Percentiles rank a stretch among this genome's conserved stretches.
Evolutionary conservation across 2,329 filamentous ascomycete species (phyloP).

Genomic region (Microthyrium microscopicum): DNA sequence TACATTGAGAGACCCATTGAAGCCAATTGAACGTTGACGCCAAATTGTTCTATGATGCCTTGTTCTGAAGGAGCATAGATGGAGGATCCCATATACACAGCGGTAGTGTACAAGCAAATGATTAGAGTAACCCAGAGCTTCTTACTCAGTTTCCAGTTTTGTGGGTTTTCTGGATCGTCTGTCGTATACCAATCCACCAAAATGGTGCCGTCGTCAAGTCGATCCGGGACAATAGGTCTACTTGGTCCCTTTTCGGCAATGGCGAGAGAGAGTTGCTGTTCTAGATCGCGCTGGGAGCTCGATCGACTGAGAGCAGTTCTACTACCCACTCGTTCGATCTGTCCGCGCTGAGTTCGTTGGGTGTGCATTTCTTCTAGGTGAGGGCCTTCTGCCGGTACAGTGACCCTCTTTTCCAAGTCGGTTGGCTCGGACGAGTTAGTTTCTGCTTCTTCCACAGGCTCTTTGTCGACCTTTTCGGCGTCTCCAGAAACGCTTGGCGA

Average conservation of each 20-base stretch:
- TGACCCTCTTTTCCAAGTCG: background rate
- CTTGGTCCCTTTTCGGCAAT: constrained; percentile 19
- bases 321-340: constrained; percentile 21
- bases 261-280: constrained; percentile 21
- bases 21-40: constrained; percentile 34
- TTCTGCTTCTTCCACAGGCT: constrained; percentile 4
- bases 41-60: constrained; percentile 36
- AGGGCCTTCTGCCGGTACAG: background rate
- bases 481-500: background rate
- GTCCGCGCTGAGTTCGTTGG: constrained; percentile 8
- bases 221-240: constrained; percentile 19
- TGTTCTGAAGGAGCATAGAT: constrained; percentile 31
- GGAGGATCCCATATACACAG: constrained; percentile 36
- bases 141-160: constrained; percentile 16
- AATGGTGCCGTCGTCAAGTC: constrained; percentile 20
- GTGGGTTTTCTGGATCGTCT: constrained; percentile 18
- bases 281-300: constrained; percentile 22
- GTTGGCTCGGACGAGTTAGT: background rate
- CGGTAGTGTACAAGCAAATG: constrained; percentile 39
- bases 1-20: constrained; percentile 45
- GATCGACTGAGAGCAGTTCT: constrained; percentile 20
- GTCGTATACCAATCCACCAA: constrained; percentile 29
- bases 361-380: background rate
- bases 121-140: constrained; percentile 19
- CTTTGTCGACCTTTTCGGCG: background rate